A percentile compares a stretch with the other conserved stretches of the same genome.
phyloP scores from a whole-genome alignment of 208 protist species.

The Tritrichomonas musculus region DNA sequence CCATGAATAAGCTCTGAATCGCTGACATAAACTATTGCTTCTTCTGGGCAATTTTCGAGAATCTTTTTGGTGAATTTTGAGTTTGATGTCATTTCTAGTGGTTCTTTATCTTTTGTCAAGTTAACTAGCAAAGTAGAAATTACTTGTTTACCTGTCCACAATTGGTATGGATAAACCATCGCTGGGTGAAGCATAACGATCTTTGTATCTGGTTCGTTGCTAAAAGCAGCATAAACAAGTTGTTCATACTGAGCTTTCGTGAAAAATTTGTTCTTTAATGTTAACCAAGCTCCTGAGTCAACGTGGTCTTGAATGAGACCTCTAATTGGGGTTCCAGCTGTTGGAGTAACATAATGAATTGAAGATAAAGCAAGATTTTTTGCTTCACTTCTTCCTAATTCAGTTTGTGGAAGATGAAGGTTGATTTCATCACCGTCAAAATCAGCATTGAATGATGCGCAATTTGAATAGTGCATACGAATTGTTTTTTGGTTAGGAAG shows the following conservation, averaged over 20 bases:
- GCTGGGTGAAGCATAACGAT: constrained; percentile 69
- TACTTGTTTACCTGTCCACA: constrained; percentile 96
- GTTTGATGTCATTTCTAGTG: neutral
- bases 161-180: constrained; percentile 76
- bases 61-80: neutral
- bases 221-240: constrained; percentile 74
- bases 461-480: constrained; percentile 98
- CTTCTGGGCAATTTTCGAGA: neutral
- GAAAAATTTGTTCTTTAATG: constrained; percentile 77
- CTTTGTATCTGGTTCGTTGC: constrained; percentile 44
- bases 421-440: constrained; percentile 99
- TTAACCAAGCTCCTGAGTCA: constrained; percentile 86
- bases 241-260: constrained; percentile 74
- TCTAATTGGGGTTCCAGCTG: constrained; percentile 87
- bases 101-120: neutral
- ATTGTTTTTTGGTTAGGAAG: constrained; percentile 49
- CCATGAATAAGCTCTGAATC: constrained; percentile 86
- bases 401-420: constrained; percentile 89
- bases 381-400: constrained; percentile 73
- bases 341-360: constrained; percentile 57
- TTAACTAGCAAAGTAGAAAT: constrained; percentile 63
- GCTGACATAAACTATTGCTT: constrained; percentile 71
- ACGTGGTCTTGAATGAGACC: constrained; percentile 99
- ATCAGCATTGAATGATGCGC: constrained; percentile 99
- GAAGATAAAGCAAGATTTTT: neutral